Evolutionary conservation across 78 protist species (phyloP).

Genomic region (Dictyostelium capitatum): DNA sequence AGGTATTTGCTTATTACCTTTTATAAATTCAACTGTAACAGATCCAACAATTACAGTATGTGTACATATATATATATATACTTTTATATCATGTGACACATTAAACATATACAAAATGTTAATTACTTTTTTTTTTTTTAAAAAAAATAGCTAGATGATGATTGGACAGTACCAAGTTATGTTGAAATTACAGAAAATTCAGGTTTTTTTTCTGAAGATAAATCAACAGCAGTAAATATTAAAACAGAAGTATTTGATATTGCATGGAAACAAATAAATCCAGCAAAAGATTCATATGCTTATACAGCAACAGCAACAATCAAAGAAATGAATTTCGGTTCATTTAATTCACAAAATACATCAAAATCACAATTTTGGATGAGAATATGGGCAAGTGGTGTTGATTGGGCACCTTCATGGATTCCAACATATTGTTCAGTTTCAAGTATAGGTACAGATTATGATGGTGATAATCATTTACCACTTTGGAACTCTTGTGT

Average conservation of each 20-base stretch:
- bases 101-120: too few relatives aligned
- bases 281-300: constrained; percentile 11
- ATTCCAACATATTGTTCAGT: constrained; percentile 33
- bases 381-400: constrained; percentile 56
- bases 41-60: too few relatives aligned
- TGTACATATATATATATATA: too few relatives aligned
- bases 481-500: constrained; percentile 69
- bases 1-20: too few relatives aligned
- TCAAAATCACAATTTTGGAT: constrained; percentile 51
- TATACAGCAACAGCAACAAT: not conserved
- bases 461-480: constrained; percentile 52
- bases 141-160: too few relatives aligned
- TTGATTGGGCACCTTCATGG: constrained; percentile 55
- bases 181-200: constrained; percentile 1
- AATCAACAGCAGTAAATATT: not conserved
- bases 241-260: constrained; percentile 51
- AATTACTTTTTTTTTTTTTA: too few relatives aligned
- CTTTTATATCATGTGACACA: too few relatives aligned
- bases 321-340: constrained; percentile 10
- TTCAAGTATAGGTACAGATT: constrained; percentile 24
- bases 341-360: constrained; percentile 29
- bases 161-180: constrained; percentile 46
- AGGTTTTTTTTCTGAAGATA: constrained; percentile 45
- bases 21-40: too few relatives aligned
- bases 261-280: constrained; percentile 50